Base-by-base conservation (phyloP, 108 stramenopile genomes). In the Chaetoceros muelleri region DNA sequence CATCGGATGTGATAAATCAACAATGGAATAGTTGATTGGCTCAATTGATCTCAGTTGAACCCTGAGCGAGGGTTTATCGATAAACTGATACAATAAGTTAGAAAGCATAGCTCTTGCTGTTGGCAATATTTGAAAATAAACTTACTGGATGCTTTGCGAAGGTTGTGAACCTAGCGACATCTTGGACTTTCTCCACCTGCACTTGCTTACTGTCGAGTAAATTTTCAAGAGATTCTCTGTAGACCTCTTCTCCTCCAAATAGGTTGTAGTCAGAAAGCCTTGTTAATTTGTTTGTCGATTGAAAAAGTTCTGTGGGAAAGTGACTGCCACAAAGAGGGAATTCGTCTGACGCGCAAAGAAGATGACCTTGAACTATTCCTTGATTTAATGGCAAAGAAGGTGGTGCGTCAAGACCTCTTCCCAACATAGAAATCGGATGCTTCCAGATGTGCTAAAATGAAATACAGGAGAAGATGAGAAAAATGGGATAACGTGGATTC, bases 331-430 rank as follows among this genome's bases (percentile, higher is more conserved):
- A 74, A 25, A 97, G 64, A 1, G 96, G 93, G 57, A 77, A 88
- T 60, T 97, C 96, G 17, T 75, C 67, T 2, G 83, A 83, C 3
- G 96, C 97, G 55, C 95, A 98, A 2, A 95, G 67, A 29, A 96
- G 46, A 60, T 98, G 97, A 1, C 82, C 81, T 45, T 85, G 79
- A 19, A 96, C 64, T 7, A 98, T 73, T 24, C 73, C 76, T 31
- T 63, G 53, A 66, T 90, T 92, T 2, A 73, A 63, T 2, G 87
- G 78, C 61, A 94, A 81, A 29, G 94, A 69, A n/a, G 80, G 65
- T 7, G 79, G 88, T 18, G 78, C 77, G 46, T 93, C 85, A 0
- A 84, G 55, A 5, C 90, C 85, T 48, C 64, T 44, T 25, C 67
- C 65, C 20, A 96, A 52, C 26, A 96, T 63, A 53, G 66, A 70